Conservation (phyloP, 768 basidiomycete species). For the Hysterangium stoloniferum region DNA sequence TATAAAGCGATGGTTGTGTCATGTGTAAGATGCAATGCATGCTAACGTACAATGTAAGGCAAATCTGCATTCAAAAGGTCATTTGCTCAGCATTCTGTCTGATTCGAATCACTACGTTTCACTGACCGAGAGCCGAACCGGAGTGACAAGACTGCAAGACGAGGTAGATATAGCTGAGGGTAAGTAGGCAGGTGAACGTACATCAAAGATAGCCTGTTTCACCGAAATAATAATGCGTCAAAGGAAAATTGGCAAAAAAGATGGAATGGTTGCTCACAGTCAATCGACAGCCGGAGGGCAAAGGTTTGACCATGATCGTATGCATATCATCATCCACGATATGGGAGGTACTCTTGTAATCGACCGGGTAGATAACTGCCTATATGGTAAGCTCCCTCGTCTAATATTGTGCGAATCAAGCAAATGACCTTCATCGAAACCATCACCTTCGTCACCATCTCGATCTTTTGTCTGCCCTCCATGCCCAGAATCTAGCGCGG, state of each 20-base stretch:
- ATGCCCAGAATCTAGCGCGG: slow-evolving; percentile 78
- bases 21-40: background rate
- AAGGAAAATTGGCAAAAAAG: no score
- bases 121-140: slow-evolving; percentile 50
- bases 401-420: background rate
- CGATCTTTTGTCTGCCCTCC: slow-evolving; percentile 84
- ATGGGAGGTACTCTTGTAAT: slow-evolving; percentile 60
- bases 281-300: slow-evolving; percentile 83
- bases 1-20: slow-evolving; percentile 19
- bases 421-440: slow-evolving; percentile 63
- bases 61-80: slow-evolving; percentile 32
- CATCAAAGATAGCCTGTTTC: slow-evolving; percentile 56
- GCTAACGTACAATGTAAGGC: slow-evolving; percentile 25
- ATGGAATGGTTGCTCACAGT: slow-evolving; percentile 34
- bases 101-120: no score
- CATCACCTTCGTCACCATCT: slow-evolving; percentile 81
- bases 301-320: slow-evolving; percentile 62
- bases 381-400: slow-evolving; percentile 9
- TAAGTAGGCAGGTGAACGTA: slow-evolving; percentile 28
- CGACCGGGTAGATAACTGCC: slow-evolving; percentile 80
- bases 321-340: slow-evolving; percentile 88
- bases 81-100: no score
- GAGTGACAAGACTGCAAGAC: slow-evolving; percentile 70
- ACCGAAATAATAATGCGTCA: background rate
- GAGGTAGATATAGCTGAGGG: background rate